Evolutionary conservation across 2,329 filamentous ascomycete species (phyloP).

Genomic region (Penicillium brevicompactum): DNA sequence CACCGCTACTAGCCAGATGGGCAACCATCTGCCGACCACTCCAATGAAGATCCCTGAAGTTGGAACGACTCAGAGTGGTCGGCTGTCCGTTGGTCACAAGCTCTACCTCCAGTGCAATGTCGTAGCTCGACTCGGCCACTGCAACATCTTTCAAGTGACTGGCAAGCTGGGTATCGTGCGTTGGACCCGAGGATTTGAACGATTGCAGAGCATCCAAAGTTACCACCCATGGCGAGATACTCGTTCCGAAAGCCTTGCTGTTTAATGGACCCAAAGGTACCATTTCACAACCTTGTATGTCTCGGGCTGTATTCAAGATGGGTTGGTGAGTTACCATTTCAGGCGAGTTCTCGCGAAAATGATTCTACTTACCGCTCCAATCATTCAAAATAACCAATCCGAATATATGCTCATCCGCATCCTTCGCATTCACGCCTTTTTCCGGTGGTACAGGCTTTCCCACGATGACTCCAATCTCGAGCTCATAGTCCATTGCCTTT

Average conservation of each 20-base stretch:
- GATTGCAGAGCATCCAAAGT: conserved; percentile 60
- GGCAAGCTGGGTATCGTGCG: conserved; percentile 14
- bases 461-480: conserved; percentile 51
- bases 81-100: conserved; percentile 8
- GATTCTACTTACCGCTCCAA: conserved; percentile 46
- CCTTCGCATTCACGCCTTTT: conserved; percentile 43
- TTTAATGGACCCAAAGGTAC: conserved; percentile 63
- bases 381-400: conserved; percentile 65
- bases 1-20: conserved; percentile 32
- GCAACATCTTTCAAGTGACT: conserved; percentile 20
- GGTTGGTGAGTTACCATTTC: not conserved
- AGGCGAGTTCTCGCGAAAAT: not conserved
- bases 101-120: conserved; percentile 26
- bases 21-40: conserved; percentile 32
- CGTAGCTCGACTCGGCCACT: conserved; percentile 18
- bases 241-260: conserved; percentile 62
- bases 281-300: conserved; percentile 66
- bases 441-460: conserved; percentile 45
- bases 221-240: conserved; percentile 64
- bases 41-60: conserved; percentile 29
- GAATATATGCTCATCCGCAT: conserved; percentile 63
- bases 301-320: conserved; percentile 31
- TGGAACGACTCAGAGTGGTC: conserved; percentile 17
- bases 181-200: conserved; percentile 21
- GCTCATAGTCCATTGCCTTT: conserved; percentile 40